Percentiles rank a stretch among this genome's conserved stretches.
phyloP scores from a whole-genome alignment of 352 stramenopile genomes.

The Phytophthora uliginosa region DNA sequence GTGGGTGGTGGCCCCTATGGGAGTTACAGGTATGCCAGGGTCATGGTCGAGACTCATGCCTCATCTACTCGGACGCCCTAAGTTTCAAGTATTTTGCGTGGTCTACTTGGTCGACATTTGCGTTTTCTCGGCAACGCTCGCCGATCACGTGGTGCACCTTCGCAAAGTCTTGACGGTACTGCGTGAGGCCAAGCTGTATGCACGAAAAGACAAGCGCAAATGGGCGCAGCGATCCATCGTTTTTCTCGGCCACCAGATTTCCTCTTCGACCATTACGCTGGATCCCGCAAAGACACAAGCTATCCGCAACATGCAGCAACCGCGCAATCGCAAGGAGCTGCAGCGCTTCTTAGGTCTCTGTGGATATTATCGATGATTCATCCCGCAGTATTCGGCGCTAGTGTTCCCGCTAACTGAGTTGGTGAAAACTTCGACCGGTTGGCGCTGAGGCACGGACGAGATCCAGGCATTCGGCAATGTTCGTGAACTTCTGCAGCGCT shows the following conservation, averaged over 20 bases:
- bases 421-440: neutral
- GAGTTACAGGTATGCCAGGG: neutral
- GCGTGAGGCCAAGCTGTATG: neutral
- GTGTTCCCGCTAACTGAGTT: neutral
- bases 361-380: neutral
- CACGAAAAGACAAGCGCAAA: neutral
- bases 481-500: neutral
- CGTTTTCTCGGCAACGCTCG: neutral
- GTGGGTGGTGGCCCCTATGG: slow-evolving; percentile 46
- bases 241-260: neutral
- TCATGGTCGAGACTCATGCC: neutral
- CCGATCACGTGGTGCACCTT: neutral
- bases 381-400: neutral
- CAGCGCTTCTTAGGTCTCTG: neutral
- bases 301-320: neutral
- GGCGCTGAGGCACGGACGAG: neutral
- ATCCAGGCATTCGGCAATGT: neutral
- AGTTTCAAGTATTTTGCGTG: neutral
- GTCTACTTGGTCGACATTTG: neutral
- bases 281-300: neutral
- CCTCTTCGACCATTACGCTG: neutral
- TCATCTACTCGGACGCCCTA: neutral
- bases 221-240: neutral
- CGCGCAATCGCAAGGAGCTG: neutral
- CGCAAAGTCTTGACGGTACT: neutral